A percentile compares a stretch with the other conserved stretches of the same genome.
These are phyloP conservation scores for Aethionema arabicum DNA, from an alignment of 345 rosid genomes.

Conservation along the genomic window DNA sequence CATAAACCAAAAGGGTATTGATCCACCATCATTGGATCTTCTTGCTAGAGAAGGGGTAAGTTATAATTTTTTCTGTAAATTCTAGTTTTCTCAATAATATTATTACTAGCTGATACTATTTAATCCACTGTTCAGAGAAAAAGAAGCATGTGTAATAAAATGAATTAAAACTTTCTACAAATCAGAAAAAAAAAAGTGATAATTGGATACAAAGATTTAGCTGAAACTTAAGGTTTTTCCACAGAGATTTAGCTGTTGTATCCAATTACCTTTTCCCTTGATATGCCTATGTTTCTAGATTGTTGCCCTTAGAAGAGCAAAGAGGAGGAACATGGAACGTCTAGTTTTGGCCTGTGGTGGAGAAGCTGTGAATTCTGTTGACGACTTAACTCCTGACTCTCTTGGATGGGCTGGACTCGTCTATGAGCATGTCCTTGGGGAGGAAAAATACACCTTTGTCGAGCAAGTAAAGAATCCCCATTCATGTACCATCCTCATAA, in stretches of 20 bases:
- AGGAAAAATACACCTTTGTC: conserved; percentile 90
- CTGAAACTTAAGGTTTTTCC: background rate
- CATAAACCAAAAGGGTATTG: conserved; percentile 95
- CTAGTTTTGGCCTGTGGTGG: conserved; percentile 94
- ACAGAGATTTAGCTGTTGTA: background rate
- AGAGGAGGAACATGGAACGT: conserved; percentile 97
- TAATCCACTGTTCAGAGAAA: background rate
- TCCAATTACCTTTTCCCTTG: background rate
- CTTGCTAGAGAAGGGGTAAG: conserved; percentile 96
- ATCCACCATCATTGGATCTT: conserved; percentile 88
- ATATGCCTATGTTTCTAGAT: conserved; percentile 43
- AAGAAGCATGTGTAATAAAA: background rate
- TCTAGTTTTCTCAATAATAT: background rate
- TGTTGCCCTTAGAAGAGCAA: conserved; percentile 94
- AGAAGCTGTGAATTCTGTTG: conserved; percentile 90
- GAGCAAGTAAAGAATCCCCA: conserved; percentile 85
- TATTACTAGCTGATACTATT: background rate
- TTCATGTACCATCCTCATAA: conserved; percentile 89
- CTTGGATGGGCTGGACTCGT: conserved; percentile 99
- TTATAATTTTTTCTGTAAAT: background rate
- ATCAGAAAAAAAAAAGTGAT: background rate
- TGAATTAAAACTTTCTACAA: background rate
- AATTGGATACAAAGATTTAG: background rate
- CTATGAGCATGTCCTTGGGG: conserved; percentile 89
- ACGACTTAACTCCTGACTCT: conserved; percentile 76